Conservation (phyloP, 2,329 filamentous ascomycete genomes). For the Scleromitrula shiraiana region DNA sequence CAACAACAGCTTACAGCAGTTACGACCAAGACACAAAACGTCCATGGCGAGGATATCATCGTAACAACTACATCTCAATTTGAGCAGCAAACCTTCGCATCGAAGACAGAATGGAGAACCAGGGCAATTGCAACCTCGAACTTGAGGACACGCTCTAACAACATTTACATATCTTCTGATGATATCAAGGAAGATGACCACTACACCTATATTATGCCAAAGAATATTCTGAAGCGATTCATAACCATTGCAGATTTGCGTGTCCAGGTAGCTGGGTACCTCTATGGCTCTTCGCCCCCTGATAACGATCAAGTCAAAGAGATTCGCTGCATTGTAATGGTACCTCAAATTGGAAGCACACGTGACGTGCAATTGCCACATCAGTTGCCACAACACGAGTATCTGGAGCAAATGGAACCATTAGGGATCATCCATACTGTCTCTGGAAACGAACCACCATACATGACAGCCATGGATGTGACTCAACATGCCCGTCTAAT, state of each 20-base stretch:
- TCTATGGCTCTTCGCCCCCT: slow-evolving; percentile 85
- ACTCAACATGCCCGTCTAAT: slow-evolving; percentile 90
- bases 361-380: slow-evolving; percentile 88
- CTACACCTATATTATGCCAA: slow-evolving; percentile 96
- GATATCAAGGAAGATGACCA: slow-evolving; percentile 83
- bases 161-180: slow-evolving; percentile 96
- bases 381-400: slow-evolving; percentile 84
- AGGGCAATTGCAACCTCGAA: slow-evolving; percentile 95
- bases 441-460: slow-evolving; percentile 87
- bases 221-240: slow-evolving; percentile 97
- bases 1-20: slow-evolving; percentile 94
- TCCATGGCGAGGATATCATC: slow-evolving; percentile 94
- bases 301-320: slow-evolving; percentile 98
- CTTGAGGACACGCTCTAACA: slow-evolving; percentile 86
- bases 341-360: slow-evolving; percentile 90
- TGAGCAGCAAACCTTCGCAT: slow-evolving; percentile 94
- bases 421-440: slow-evolving; percentile 93
- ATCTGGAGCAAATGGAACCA: slow-evolving; percentile 78
- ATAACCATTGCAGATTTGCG: slow-evolving; percentile 95
- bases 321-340: slow-evolving; percentile 91
- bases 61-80: slow-evolving; percentile 97
- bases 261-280: slow-evolving; percentile 90
- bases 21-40: slow-evolving; percentile 96
- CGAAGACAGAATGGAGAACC: slow-evolving; percentile 98
- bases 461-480: slow-evolving; percentile 93